phyloP scores from a whole-genome alignment of 139 green algal species.

The Micractinium sp. region DNA sequence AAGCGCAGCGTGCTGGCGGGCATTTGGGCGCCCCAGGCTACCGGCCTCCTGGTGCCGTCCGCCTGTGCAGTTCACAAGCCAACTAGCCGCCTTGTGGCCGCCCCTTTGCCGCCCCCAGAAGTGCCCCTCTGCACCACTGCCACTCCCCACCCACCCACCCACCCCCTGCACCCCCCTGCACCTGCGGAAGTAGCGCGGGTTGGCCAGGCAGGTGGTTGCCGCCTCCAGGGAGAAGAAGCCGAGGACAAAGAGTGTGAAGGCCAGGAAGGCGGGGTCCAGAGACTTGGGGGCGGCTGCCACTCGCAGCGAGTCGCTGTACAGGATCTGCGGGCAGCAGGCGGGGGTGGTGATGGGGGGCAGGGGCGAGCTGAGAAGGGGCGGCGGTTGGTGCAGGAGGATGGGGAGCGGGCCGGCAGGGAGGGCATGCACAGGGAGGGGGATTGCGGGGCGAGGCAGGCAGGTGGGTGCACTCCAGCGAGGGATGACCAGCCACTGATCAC shows the following conservation, averaged over 20 bases:
- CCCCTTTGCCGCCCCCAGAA: neutral
- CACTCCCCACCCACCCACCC: neutral
- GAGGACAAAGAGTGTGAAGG: constrained; percentile 46
- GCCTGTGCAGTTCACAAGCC: neutral
- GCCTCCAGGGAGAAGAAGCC: constrained; percentile 73
- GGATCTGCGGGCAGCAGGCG: neutral
- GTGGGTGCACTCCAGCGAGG: neutral
- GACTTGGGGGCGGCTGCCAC: constrained; percentile 22
- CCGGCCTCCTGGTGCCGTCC: too few relatives aligned
- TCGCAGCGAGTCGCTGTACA: constrained; percentile 40
- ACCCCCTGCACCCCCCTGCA: constrained; percentile 27
- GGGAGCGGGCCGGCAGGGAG: neutral
- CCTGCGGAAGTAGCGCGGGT: constrained; percentile 64
- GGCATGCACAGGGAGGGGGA: neutral
- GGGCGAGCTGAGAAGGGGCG: neutral
- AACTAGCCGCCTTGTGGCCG: neutral
- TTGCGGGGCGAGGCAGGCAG: neutral
- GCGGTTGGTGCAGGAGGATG: neutral
- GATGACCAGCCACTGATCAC: too few relatives aligned
- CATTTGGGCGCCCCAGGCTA: too few relatives aligned
- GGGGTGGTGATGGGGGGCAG: neutral
- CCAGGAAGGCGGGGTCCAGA: constrained; percentile 25
- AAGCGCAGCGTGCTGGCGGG: neutral
- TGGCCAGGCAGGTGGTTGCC: constrained; percentile 38
- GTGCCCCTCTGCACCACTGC: neutral